Percentiles rank a stretch among this genome's conserved stretches.
These are phyloP conservation scores for Melampsora larici-populina DNA, from an alignment of 1,284 basidiomycete genomes.

Conservation along the genomic window DNA sequence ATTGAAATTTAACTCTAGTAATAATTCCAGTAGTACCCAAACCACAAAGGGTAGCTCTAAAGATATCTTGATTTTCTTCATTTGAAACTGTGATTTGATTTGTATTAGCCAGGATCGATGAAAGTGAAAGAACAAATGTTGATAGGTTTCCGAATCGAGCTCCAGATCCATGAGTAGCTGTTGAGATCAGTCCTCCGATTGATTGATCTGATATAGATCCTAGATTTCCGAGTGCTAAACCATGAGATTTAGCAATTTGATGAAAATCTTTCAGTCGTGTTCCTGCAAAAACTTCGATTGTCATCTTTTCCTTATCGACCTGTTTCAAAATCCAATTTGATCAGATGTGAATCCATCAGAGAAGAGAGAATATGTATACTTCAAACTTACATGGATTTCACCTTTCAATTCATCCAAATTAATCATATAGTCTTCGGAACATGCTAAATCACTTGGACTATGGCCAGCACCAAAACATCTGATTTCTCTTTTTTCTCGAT, in stretches of 20 bases:
- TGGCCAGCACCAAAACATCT: constrained; percentile 86
- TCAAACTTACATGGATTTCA: constrained; percentile 45
- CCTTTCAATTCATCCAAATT: constrained; percentile 51
- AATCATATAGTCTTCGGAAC: constrained; percentile 52
- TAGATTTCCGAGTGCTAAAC: constrained; percentile 81
- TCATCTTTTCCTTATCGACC: constrained; percentile 69
- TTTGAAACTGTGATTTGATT: constrained; percentile 67
- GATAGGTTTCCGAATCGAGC: constrained; percentile 76
- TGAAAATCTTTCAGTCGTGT: constrained; percentile 53
- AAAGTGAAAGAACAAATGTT: constrained; percentile 71
- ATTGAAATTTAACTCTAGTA: constrained; percentile 70
- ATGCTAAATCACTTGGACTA: constrained; percentile 76
- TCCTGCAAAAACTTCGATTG: constrained; percentile 62
- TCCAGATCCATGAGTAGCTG: constrained; percentile 91
- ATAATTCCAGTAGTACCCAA: constrained; percentile 91
- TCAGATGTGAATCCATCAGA: not conserved
- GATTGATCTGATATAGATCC: constrained; percentile 97
- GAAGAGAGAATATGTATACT: constrained; percentile 60
- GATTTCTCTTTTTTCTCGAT: constrained; percentile 67
- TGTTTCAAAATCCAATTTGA: constrained; percentile 51
- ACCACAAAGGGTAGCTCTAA: constrained; percentile 86
- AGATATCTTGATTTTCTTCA: constrained; percentile 68
- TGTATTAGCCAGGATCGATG: constrained; percentile 71
- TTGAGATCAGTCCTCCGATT: constrained; percentile 86
- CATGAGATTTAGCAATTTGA: constrained; percentile 63